Base-by-base conservation (phyloP, 208 protist genomes). In the Trypanosoma avium region DNA sequence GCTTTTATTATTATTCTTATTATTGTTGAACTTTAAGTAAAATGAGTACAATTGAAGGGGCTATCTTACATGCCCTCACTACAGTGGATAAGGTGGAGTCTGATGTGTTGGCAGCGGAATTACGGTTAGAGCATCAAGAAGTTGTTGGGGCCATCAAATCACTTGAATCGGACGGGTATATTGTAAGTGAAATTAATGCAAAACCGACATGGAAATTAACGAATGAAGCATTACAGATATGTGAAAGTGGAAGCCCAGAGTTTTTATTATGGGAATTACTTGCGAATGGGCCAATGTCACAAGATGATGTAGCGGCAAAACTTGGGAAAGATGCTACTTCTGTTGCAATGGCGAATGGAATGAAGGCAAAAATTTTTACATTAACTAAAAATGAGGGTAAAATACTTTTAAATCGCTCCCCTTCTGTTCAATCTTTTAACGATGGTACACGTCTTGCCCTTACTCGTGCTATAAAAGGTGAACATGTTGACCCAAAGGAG, bases 81-180 rank as follows among this genome's bases (percentile, higher is more conserved):
- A 46, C 36, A 17, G 26, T 36, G 5, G 81, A 85, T 12, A 21
- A 50, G 15, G 70, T 93, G 30, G 50, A 70, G 24, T 92, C 90
- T 13, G 78, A 85, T 30, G 59, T 61, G 17, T 45, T 96, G n/a
- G 87, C 90, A 19, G 58, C 69, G 8, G 33, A 65, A 36, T 61
- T 92, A 5, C 32, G 40, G 32, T 55, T 92, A 22, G 80, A 93
- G 48, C 95, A 97, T 50, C 88, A 97, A 66, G 83, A 83, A 0
- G 75, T 98, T 17, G 90, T 97, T 24, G 93, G 94, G 19, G 90
- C 90, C 3, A 74, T 90, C 71, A 97, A 97, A 79, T 96, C 87
- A 13, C 82, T 98, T 1, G 77, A 90, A 65, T 64, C 89, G 32
- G 84, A 92, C 36, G 76, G 74, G 46, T 92, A 96, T 70, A 79